phyloP scores from a whole-genome alignment of 768 basidiomycete genomes.

The Pisolithus microcarpus region DNA sequence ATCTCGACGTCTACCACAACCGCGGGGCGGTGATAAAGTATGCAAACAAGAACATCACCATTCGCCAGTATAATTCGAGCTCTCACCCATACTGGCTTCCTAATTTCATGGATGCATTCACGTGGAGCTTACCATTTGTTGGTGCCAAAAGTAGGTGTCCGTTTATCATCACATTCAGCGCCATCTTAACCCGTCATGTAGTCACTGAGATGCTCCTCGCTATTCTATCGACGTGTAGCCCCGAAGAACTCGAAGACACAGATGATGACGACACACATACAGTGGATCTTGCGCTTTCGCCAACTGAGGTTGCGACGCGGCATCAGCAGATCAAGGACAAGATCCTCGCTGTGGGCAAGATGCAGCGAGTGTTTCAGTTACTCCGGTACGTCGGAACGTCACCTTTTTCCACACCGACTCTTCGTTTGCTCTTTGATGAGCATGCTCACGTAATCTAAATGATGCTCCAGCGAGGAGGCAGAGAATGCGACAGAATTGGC shows the following conservation, averaged over 20 bases:
- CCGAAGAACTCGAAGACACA: constrained; percentile 83
- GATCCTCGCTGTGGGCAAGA: constrained; percentile 85
- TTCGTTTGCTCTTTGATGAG: too few relatives aligned
- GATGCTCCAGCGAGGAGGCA: constrained; percentile 55
- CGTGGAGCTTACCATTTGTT: constrained; percentile 97
- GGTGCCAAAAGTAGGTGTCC: constrained; percentile 82
- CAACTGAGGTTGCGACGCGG: constrained; percentile 43
- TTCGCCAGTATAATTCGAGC: constrained; percentile 76
- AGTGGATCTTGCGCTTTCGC: constrained; percentile 26
- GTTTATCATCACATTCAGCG: constrained; percentile 1
- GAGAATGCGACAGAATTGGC: constrained; percentile 69
- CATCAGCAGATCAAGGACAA: constrained; percentile 85
- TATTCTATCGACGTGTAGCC: constrained; percentile 86
- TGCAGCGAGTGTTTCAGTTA: constrained; percentile 86
- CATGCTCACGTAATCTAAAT: background rate
- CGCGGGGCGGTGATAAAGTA: constrained; percentile 97
- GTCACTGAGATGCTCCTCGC: constrained; percentile 98
- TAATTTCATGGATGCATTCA: constrained; percentile 98
- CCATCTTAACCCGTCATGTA: constrained; percentile 21
- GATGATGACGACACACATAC: constrained; percentile 28
- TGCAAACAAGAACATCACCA: constrained; percentile 94
- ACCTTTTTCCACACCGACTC: background rate
- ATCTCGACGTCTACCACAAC: constrained; percentile 96
- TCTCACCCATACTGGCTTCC: constrained; percentile 93
- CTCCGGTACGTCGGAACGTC: constrained; percentile 53